A percentile compares a stretch with the other conserved stretches of the same genome.
Conservation (phyloP, 2,329 filamentous ascomycete genomes). For the Penicillium sumatraense region DNA sequence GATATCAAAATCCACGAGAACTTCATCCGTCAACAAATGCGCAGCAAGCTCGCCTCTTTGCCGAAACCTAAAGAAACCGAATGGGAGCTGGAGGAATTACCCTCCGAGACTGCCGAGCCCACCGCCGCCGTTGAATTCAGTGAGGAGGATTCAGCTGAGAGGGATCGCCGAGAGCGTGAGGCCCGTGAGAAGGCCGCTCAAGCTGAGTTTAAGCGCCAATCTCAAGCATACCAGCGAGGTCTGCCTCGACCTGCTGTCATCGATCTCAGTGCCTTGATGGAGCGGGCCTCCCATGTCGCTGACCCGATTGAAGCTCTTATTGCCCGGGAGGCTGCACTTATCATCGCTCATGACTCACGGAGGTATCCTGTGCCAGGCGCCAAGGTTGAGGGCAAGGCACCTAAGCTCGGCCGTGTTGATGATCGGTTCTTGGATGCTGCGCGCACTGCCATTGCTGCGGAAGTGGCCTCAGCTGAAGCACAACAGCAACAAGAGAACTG, state of each 20-base stretch:
- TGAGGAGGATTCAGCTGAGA: constrained; percentile 73
- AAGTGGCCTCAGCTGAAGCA: constrained; percentile 59
- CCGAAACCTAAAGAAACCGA: constrained; percentile 92
- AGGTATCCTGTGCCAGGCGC: constrained; percentile 73
- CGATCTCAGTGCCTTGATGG: constrained; percentile 71
- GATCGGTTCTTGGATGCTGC: constrained; percentile 76
- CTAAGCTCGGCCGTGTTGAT: constrained; percentile 66
- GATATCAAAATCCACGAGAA: constrained; percentile 75
- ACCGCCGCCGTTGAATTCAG: constrained; percentile 54
- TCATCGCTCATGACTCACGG: constrained; percentile 81
- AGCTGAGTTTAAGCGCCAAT: constrained; percentile 78
- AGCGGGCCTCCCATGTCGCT: constrained; percentile 62
- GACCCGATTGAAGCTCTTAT: constrained; percentile 73
- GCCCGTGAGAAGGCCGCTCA: constrained; percentile 66
- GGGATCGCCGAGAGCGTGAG: constrained; percentile 71
- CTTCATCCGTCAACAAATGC: constrained; percentile 70
- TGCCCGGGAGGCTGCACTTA: constrained; percentile 73
- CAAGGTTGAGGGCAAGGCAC: constrained; percentile 66
- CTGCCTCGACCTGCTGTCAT: constrained; percentile 77
- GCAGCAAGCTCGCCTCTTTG: constrained; percentile 69
- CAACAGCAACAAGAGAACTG: constrained; percentile 55
- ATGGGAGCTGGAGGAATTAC: constrained; percentile 85
- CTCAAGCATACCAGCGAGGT: constrained; percentile 85
- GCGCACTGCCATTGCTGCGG: constrained; percentile 74
- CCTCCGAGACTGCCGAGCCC: constrained; percentile 75